Percentiles rank a stretch among this genome's conserved stretches.
Conservation (phyloP, 2,329 filamentous ascomycete genomes). For the Colletotrichum paranaense region DNA sequence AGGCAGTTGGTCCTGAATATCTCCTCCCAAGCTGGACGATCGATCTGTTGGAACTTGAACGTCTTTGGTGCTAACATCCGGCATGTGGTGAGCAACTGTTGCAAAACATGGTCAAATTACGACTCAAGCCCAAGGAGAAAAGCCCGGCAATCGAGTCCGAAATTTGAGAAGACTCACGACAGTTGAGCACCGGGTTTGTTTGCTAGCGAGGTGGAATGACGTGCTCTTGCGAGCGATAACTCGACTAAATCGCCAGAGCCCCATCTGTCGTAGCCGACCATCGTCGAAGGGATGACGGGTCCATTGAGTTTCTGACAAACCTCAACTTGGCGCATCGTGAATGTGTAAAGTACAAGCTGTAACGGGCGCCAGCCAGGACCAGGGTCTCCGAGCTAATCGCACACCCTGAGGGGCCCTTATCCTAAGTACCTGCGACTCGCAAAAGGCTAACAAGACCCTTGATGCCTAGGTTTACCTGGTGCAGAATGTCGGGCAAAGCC, state of each 20-base stretch:
- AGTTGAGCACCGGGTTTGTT: neutral
- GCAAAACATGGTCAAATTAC: conserved; percentile 1
- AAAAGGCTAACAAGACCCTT: conserved; percentile 25
- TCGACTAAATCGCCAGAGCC: neutral
- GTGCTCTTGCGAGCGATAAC: neutral
- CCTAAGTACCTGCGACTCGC: conserved; percentile 18
- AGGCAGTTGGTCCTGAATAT: conserved; percentile 29
- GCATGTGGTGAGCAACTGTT: neutral
- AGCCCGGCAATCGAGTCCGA: neutral
- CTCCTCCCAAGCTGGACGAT: conserved; percentile 1
- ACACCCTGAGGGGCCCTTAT: conserved; percentile 1
- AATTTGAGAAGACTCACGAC: conserved; percentile 12
- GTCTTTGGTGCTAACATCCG: neutral
- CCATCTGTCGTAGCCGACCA: conserved; percentile 8
- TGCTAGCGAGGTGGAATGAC: conserved; percentile 7
- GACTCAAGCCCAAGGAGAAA: neutral
- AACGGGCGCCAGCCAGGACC: neutral
- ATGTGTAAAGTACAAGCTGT: conserved; percentile 7
- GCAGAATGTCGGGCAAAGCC: neutral
- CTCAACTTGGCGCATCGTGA: conserved; percentile 12
- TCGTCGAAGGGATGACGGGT: conserved; percentile 18
- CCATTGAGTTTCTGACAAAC: conserved; percentile 24
- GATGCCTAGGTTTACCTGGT: conserved; percentile 21
- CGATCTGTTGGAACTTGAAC: neutral
- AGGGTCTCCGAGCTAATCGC: neutral